Evolutionary conservation across 208 protist genomes (phyloP).

Genomic region (Leishmania guyanensis): DNA sequence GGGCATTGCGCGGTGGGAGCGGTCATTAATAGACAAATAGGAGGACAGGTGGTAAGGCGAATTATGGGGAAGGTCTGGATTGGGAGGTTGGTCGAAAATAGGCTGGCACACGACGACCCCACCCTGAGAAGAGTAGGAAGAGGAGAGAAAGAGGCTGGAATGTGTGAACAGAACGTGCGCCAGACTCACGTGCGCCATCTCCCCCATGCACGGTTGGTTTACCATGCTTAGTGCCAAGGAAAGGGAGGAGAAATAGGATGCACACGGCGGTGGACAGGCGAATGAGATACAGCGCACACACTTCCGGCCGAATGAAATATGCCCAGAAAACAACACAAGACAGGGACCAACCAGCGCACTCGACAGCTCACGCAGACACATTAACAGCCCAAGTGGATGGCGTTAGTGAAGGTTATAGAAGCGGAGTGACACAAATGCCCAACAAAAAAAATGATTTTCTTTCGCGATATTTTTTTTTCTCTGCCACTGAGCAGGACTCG

Average conservation of each 20-base stretch:
- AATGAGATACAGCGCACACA: no score
- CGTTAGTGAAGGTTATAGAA: no score
- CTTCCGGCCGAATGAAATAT: background rate
- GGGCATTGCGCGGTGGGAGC: slow-evolving; percentile 32
- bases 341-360: no score
- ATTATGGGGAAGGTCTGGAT: background rate
- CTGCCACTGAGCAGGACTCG: no score
- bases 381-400: no score
- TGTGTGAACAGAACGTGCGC: background rate
- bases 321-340: background rate
- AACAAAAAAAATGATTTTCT: background rate
- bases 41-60: background rate
- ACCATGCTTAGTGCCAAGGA: background rate
- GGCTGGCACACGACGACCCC: background rate
- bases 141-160: background rate
- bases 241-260: background rate
- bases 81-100: background rate
- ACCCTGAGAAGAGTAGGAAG: background rate
- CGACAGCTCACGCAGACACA: no score
- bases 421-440: no score
- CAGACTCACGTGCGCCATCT: background rate
- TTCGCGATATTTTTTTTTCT: no score
- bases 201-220: background rate
- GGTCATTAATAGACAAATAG: slow-evolving; percentile 5
- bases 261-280: background rate